Percentiles rank a stretch among this genome's conserved stretches.
These are phyloP conservation scores for Zygoascus ofunaensis DNA, from an alignment of 805 yeast species.

Conservation along the genomic window DNA sequence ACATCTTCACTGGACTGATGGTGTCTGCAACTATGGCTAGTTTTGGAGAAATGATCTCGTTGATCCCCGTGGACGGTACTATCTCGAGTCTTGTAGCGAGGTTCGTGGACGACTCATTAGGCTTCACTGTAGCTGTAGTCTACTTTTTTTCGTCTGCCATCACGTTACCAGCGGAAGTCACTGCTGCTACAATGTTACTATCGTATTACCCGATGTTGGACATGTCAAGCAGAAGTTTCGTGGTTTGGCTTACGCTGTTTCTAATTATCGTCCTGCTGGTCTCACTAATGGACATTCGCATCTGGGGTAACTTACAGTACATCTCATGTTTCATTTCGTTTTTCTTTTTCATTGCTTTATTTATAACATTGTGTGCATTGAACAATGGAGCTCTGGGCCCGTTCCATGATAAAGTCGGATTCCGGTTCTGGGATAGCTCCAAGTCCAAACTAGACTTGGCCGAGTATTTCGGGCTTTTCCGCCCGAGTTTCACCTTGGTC, in stretches of 20 bases:
- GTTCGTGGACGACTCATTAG: constrained; percentile 52
- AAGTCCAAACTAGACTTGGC: constrained; percentile 40
- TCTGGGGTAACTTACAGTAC: constrained; percentile 69
- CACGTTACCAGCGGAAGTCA: constrained; percentile 70
- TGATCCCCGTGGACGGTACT: constrained; percentile 72
- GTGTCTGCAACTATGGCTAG: constrained; percentile 63
- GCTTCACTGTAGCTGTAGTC: constrained; percentile 58
- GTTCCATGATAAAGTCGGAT: constrained; percentile 44
- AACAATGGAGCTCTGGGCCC: constrained; percentile 50
- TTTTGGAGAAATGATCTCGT: constrained; percentile 73
- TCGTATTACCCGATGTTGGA: constrained; percentile 52
- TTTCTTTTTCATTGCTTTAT: constrained; percentile 36
- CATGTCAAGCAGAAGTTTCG: constrained; percentile 41
- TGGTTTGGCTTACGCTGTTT: constrained; percentile 61
- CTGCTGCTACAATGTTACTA: constrained; percentile 70
- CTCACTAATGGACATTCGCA: constrained; percentile 59
- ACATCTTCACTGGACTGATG: constrained; percentile 50
- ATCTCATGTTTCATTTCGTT: constrained; percentile 51
- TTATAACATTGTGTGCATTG: constrained; percentile 55
- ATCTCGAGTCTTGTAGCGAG: constrained; percentile 67
- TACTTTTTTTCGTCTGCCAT: constrained; percentile 67
- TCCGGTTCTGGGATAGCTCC: constrained; percentile 54
- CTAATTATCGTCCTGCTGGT: constrained; percentile 38
- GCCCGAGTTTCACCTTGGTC: constrained; percentile 35
- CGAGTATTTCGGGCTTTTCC: constrained; percentile 58